Base-by-base conservation (phyloP, 2,329 filamentous ascomycete genomes). In the Botrytis medusae region DNA sequence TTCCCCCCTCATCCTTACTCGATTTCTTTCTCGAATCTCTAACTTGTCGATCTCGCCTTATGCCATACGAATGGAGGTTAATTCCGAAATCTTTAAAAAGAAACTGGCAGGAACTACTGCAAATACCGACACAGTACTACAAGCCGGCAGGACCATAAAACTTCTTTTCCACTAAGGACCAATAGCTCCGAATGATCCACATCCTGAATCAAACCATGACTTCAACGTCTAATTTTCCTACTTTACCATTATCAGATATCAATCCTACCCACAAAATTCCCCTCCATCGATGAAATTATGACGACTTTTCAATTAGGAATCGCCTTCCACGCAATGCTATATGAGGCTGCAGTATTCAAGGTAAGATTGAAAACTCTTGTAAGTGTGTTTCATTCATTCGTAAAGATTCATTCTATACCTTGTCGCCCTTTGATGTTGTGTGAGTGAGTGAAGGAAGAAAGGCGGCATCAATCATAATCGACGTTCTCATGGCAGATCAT, bases 111-210 rank as follows among this genome's bases (percentile, higher is more conserved):
- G 51, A 29, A 54, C 25, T 29, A 54, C 4, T 57, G n/a, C 8
- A 57, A 2, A 57, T 57, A 57, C 7, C 51, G n/a, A n/a, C 29
- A 57, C n/a, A 57, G 14, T 57, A 51, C 22, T 34, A 29, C 22
- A 54, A 67, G 6, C 32, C 6, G n/a, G 22, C 32, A 37, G 46
- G 29, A 40, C 63, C 64, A 67, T 22, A 51, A 54, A 54, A 67
- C 29, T 40, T 16, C 32, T n/a, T 67, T 40, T 29, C 29, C 14
- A 54, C 46, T 16, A 68, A 68, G 64, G 64, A 68, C 64, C 46
- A 68, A 68, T 6, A 68, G 46, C 64, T 68, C 64, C 64, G 46
- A 29, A 54, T 54, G 46, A 68, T 37, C 64, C 64, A 68, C 64
- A 54, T 40, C 10, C 37, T 37, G 4, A 40, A 40, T 67, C 46